A percentile compares a stretch with the other conserved stretches of the same genome.
Conservation (phyloP, 106 monocot species). For the Xerophyta viscosa region DNA sequence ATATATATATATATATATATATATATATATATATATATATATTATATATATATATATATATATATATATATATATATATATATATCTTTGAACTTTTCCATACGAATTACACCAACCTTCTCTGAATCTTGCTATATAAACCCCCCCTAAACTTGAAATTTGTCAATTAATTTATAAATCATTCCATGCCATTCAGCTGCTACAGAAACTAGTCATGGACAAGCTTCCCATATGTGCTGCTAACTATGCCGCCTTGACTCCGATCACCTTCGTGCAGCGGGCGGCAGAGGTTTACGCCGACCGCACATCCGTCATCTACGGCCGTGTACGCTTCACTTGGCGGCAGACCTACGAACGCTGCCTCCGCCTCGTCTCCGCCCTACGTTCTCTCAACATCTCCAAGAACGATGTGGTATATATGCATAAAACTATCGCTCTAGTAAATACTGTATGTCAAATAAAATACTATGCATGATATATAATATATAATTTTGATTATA, state of each 20-base stretch:
- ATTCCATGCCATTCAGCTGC: too few relatives aligned
- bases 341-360: slow-evolving; percentile 62
- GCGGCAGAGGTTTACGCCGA: slow-evolving; percentile 53
- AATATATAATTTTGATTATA: background rate
- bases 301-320: slow-evolving; percentile 56
- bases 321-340: slow-evolving; percentile 48
- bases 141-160: too few relatives aligned
- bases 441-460: background rate
- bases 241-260: slow-evolving; percentile 54
- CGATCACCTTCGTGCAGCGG: slow-evolving; percentile 53
- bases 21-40: too few relatives aligned
- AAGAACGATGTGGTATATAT: slow-evolving; percentile 61
- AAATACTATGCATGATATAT: background rate
- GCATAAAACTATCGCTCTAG: too few relatives aligned
- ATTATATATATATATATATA: too few relatives aligned
- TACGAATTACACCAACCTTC: too few relatives aligned
- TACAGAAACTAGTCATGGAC: too few relatives aligned
- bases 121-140: too few relatives aligned
- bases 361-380: slow-evolving; percentile 51
- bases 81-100: too few relatives aligned
- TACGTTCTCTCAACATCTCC: slow-evolving; percentile 34
- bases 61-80: too few relatives aligned
- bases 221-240: slow-evolving; percentile 45
- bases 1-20: too few relatives aligned
- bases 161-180: too few relatives aligned